Base-by-base conservation (phyloP, 192 early-diverging fungal species). In the Diversispora eburnea region DNA sequence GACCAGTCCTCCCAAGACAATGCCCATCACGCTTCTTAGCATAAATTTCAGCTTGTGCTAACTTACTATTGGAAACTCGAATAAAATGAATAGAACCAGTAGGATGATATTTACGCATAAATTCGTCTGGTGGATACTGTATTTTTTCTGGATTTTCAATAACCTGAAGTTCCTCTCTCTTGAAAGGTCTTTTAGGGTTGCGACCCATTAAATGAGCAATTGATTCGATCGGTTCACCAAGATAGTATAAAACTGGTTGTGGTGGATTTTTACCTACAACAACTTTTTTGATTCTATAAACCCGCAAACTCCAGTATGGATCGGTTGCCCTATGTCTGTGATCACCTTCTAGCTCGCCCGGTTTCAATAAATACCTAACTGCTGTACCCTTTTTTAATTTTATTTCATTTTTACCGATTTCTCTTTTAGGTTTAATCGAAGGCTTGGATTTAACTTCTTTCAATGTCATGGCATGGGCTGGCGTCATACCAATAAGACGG, bases 111-210 rank as follows among this genome's bases (percentile, higher is more conserved):
- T 49, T 33, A 33, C 2, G 25, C 25, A 33, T 33, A 33, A 33
- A 33, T 33, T 33, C 25, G 25, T 33, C 25, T 2, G 25, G 25
- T 4, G 49, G 45, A 68, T 68, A 52, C 33, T 52, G 13, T 33
- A 68, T 15, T 52, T 68, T 52, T 25, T 68, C 66, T 47, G 41
- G 43, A n/a, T 65, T 41, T 6, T 54, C 13, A 54, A 65, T 47
- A 3, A 20, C 17, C 41, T 20, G 12, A 41, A 65, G 45, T 47
- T 65, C 63, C 45, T 65, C 63, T 47, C 41, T 17, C 25, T 33
- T 33, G 25, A 33, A 33, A 33, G 25, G 25, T 33, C 25, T 33
- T 33, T 33, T 33, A 33, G 3, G 20, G 5, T 54, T 54, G 3
- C 52, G 7, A 17, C 13, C 52, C 13, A 54, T 54, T 41, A 65